A percentile compares a stretch with the other conserved stretches of the same genome.
These are phyloP conservation scores for Parmelia sp. DNA, from an alignment of 495 filamentous ascomycete species.

Conservation along the genomic window DNA sequence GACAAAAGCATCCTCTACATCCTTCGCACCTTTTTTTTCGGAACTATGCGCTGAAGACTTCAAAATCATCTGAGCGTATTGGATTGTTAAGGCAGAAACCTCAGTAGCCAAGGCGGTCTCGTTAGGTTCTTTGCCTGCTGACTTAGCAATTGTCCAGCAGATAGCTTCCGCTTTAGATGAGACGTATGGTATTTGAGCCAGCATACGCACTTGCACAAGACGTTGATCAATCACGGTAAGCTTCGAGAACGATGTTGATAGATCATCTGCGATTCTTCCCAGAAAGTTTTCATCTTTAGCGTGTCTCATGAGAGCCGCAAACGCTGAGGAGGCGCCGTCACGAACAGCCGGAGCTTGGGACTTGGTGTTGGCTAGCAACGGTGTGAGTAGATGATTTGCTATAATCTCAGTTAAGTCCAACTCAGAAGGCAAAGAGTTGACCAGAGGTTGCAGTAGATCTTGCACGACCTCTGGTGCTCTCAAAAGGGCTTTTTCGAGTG, in stretches of 20 bases:
- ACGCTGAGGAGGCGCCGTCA: slow-evolving; percentile 65
- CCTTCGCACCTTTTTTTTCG: slow-evolving; percentile 34
- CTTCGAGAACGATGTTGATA: slow-evolving; percentile 69
- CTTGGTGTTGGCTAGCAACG: slow-evolving; percentile 78
- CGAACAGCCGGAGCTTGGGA: slow-evolving; percentile 76
- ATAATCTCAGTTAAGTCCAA: slow-evolving; percentile 74
- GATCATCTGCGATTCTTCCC: slow-evolving; percentile 63
- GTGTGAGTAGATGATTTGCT: slow-evolving; percentile 66
- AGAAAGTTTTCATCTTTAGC: slow-evolving; percentile 52
- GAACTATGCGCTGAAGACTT: slow-evolving; percentile 28
- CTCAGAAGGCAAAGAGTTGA: slow-evolving; percentile 56
- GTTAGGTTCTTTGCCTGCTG: slow-evolving; percentile 75
- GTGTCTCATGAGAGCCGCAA: slow-evolving; percentile 53
- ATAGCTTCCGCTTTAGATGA: slow-evolving; percentile 55
- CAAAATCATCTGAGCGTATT: slow-evolving; percentile 35
- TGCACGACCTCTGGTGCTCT: slow-evolving; percentile 86
- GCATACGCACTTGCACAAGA: slow-evolving; percentile 69
- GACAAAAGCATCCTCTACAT: slow-evolving; percentile 59
- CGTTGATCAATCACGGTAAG: slow-evolving; percentile 75
- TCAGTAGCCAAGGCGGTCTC: slow-evolving; percentile 75
- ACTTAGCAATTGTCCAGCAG: slow-evolving; percentile 54
- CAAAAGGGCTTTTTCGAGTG: slow-evolving; percentile 80
- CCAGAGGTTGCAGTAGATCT: slow-evolving; percentile 63
- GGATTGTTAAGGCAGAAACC: slow-evolving; percentile 57
- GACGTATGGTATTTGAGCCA: slow-evolving; percentile 55